phyloP scores from a whole-genome alignment of 768 basidiomycete species.

The Suillus tomentosus region DNA sequence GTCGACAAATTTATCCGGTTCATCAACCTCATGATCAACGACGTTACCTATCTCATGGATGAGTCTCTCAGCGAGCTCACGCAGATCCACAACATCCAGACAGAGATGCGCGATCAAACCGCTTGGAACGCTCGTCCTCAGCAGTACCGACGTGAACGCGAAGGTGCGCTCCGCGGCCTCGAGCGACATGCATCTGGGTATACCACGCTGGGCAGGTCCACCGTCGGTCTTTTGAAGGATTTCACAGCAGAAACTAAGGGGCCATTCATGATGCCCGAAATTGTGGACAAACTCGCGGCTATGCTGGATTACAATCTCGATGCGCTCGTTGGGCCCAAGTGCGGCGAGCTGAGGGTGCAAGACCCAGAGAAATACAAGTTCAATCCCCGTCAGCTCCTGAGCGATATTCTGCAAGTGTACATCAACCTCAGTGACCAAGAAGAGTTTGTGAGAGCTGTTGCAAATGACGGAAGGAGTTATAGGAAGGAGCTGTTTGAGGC shows the following conservation, averaged over 20 bases:
- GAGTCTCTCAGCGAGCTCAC: constrained; percentile 88
- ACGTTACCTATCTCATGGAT: constrained; percentile 97
- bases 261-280: constrained; percentile 96
- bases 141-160: constrained; percentile 83
- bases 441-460: constrained; percentile 84
- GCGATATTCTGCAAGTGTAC: constrained; percentile 88
- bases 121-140: constrained; percentile 68
- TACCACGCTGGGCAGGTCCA: constrained; percentile 82
- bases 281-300: constrained; percentile 91
- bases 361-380: constrained; percentile 90
- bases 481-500: constrained; percentile 78
- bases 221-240: constrained; percentile 86
- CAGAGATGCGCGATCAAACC: constrained; percentile 75
- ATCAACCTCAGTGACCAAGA: constrained; percentile 81
- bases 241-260: constrained; percentile 90
- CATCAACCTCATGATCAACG: constrained; percentile 98
- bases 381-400: constrained; percentile 77
- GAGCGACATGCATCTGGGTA: constrained; percentile 87
- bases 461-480: constrained; percentile 94
- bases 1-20: constrained; percentile 95
- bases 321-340: constrained; percentile 86
- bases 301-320: constrained; percentile 96
- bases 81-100: constrained; percentile 86
- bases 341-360: constrained; percentile 81
- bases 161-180: constrained; percentile 71